phyloP scores from a whole-genome alignment of 2,329 filamentous ascomycete species.

The Pyrenochaeta sp. region DNA sequence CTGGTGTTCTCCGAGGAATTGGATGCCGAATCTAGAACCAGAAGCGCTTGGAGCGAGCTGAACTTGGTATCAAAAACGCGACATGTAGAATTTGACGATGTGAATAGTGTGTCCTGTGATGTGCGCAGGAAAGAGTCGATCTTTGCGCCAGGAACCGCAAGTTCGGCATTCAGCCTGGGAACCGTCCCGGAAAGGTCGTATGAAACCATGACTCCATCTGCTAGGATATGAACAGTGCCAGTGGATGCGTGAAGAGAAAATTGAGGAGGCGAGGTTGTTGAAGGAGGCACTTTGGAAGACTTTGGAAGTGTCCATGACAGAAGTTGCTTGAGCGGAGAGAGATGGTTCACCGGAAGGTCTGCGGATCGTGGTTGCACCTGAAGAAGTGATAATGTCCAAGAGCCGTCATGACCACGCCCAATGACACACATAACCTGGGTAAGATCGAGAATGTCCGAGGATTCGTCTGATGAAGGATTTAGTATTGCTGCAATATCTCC shows the following conservation, averaged over 20 bases:
- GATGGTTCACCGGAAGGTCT: conserved; percentile 36
- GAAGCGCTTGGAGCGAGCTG: conserved; percentile 57
- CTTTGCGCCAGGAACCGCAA: conserved; percentile 60
- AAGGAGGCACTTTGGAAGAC: too few relatives aligned
- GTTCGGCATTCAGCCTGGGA: conserved; percentile 63
- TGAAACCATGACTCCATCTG: conserved; percentile 61
- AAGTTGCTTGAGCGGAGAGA: conserved; percentile 43
- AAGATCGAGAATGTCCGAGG: conserved; percentile 43
- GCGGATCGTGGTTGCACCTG: conserved; percentile 41
- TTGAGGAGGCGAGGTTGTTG: conserved; percentile 17
- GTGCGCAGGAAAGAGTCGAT: conserved; percentile 71
- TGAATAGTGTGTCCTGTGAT: conserved; percentile 71
- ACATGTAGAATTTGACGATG: conserved; percentile 64
- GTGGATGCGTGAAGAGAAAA: conserved; percentile 69
- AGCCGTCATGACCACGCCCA: conserved; percentile 24
- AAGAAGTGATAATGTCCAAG: conserved; percentile 33
- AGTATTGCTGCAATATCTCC: conserved; percentile 54
- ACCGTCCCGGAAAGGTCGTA: conserved; percentile 70
- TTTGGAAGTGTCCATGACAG: conserved; percentile 38
- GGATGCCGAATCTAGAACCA: conserved; percentile 38
- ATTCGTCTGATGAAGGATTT: conserved; percentile 33
- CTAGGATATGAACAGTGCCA: conserved; percentile 69
- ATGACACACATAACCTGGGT: conserved; percentile 46
- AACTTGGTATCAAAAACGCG: conserved; percentile 72
- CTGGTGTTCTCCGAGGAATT: conserved; percentile 38